Evolutionary conservation across 192 early-diverging fungal species (phyloP).

Genomic region (Chytriomyces confervae): DNA sequence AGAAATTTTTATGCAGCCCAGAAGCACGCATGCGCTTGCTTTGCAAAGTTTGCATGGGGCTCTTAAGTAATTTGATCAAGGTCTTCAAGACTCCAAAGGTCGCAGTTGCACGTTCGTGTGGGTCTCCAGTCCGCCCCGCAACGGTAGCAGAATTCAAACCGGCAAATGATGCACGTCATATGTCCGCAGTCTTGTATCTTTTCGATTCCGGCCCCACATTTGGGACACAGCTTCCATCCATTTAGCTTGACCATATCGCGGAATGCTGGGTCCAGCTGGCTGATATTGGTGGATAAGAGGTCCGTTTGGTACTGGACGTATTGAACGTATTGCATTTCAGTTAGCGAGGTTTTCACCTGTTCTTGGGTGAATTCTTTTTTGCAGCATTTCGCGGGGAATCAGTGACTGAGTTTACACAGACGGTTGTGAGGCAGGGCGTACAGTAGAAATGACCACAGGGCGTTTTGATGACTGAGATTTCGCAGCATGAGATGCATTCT

Average conservation of each 20-base stretch:
- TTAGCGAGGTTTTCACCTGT: neutral
- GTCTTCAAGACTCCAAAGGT: slow-evolving; percentile 15
- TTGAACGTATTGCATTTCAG: neutral
- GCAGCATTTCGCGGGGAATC: slow-evolving; percentile 35
- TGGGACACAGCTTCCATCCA: slow-evolving; percentile 31
- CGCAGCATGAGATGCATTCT: slow-evolving; percentile 24
- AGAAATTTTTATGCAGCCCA: too few relatives aligned
- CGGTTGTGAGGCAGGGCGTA: neutral
- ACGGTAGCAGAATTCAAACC: slow-evolving; percentile 27
- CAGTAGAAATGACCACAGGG: slow-evolving; percentile 31
- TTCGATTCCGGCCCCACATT: slow-evolving; percentile 35
- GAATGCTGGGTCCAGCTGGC: slow-evolving; percentile 28
- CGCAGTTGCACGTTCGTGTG: slow-evolving; percentile 23
- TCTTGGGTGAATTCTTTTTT: slow-evolving; percentile 11
- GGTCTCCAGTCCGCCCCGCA: slow-evolving; percentile 31
- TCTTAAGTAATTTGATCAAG: slow-evolving; percentile 21
- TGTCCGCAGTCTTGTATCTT: slow-evolving; percentile 29
- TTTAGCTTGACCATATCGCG: slow-evolving; percentile 6
- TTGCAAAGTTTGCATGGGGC: neutral
- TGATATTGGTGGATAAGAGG: neutral
- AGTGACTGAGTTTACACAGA: slow-evolving; percentile 19
- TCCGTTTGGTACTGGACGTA: slow-evolving; percentile 16
- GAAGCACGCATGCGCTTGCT: slow-evolving; percentile 8
- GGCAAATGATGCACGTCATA: slow-evolving; percentile 35
- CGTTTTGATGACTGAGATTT: neutral